A percentile compares a stretch with the other conserved stretches of the same genome.
phyloP scores from a whole-genome alignment of 2,329 filamentous ascomycete genomes.

The Cercospora sp. region DNA sequence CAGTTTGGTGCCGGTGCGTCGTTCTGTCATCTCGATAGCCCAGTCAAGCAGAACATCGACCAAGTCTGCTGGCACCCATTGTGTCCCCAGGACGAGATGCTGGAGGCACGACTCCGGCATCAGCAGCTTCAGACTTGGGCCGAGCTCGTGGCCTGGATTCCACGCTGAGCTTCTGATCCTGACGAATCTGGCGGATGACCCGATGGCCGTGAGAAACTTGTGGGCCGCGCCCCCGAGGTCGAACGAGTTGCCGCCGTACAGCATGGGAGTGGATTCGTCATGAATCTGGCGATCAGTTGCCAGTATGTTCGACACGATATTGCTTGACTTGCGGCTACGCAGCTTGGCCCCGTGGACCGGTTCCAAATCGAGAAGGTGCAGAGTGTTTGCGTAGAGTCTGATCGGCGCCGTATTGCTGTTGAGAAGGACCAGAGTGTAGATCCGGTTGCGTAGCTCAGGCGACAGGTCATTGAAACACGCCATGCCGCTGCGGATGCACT shows the following conservation, averaged over 20 bases:
- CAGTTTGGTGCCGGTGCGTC: neutral
- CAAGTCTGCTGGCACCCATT: neutral
- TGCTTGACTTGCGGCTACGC: neutral
- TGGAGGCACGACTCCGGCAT: neutral
- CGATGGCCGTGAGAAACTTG: neutral
- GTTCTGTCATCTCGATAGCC: neutral
- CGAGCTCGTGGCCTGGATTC: neutral
- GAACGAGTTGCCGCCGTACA: conserved; percentile 20
- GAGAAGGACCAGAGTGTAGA: neutral
- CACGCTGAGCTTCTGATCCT: neutral
- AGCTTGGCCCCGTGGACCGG: neutral
- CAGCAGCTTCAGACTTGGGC: neutral
- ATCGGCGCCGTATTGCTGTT: neutral
- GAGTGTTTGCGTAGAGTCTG: neutral
- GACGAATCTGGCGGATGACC: neutral
- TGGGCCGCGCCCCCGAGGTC: neutral
- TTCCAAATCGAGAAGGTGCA: neutral
- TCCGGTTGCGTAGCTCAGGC: neutral
- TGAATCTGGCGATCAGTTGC: conserved; percentile 18
- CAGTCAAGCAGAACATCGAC: neutral
- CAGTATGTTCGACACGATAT: conserved; percentile 17
- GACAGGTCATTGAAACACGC: neutral
- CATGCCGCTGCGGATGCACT: neutral
- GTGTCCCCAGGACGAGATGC: neutral
- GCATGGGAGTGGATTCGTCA: conserved; percentile 27